Evolutionary conservation across 768 basidiomycete species (phyloP), one percentile per base, ranked within the genome.

Genomic region (Wakefieldia striispora): DNA sequence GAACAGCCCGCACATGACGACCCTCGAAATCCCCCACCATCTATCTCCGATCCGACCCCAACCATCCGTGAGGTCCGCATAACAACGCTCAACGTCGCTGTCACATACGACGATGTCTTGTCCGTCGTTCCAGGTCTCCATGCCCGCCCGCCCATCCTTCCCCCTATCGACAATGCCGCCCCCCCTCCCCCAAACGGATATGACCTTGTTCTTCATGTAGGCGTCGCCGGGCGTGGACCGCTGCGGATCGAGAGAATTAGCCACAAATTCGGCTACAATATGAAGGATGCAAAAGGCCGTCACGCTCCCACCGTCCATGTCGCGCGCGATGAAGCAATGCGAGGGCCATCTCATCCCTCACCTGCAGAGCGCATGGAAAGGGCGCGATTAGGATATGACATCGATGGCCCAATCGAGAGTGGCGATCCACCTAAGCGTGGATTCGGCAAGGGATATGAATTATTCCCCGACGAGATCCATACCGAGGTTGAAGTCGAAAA

Each of bases 141-240:
- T 61, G 69, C 74, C n/a, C 70, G 76, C 7, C 85, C 86, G 1
- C 85, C 85, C 9, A 47, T 63, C 23, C 62, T 76, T 8, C 70
- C 78, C 17, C 60, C 74, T 0, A 71, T 75, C 4, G 63, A 67
- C 6, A 65, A 72, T n/a, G 67, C 63, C 16, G 70, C 69, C 24
- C 63, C 75, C 21, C 54, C 75, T 21, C 73, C 74, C 20, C 62
- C 66, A 17, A 69, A 68, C 43, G 83, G 82, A 12, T 87, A 81
- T 57, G 85, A 87, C 60, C 79, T 88, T 57, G 77, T 87, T 45
- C 78, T 87, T 57, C 86, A 88, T 57, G 73, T 88, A 24, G 86
- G 86, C 4, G 80, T 84, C 17, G 84, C 83, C 6, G 79, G 81
- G 14, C 74, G 82, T 12, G 86, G 86, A 0, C 75, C 79, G 0